phyloP scores from a whole-genome alignment of 1,139 yeast species.

The Saccharomyces uvarum region DNA sequence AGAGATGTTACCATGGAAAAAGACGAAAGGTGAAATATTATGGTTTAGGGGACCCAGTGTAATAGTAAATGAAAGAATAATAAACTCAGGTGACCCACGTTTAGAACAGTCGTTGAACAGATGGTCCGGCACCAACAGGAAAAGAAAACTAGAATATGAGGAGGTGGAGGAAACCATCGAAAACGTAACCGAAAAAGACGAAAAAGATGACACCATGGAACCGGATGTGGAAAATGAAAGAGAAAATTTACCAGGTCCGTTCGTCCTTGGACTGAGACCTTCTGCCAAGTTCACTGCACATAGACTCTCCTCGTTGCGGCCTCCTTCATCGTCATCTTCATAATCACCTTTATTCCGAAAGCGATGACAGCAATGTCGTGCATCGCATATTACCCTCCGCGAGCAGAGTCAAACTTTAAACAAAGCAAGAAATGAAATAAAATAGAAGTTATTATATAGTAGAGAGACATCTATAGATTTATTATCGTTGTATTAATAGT shows the following conservation, averaged over 20 bases:
- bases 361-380: background rate
- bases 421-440: background rate
- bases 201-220: slow-evolving; percentile 10
- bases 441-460: background rate
- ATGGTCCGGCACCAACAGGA: slow-evolving; percentile 14
- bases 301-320: slow-evolving; percentile 9
- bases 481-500: background rate
- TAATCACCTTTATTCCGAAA: background rate
- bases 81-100: slow-evolving; percentile 21
- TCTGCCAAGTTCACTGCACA: slow-evolving; percentile 27
- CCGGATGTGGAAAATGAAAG: slow-evolving; percentile 15
- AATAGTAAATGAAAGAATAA: slow-evolving; percentile 44
- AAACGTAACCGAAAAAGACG: slow-evolving; percentile 7
- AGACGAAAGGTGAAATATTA: slow-evolving; percentile 42
- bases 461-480: background rate
- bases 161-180: slow-evolving; percentile 21
- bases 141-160: slow-evolving; percentile 18
- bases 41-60: slow-evolving; percentile 84
- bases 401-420: background rate
- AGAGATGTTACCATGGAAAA: slow-evolving; percentile 26
- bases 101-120: slow-evolving; percentile 19
- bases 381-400: background rate
- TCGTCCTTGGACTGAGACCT: slow-evolving; percentile 26
- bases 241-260: slow-evolving; percentile 19
- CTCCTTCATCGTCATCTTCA: background rate